phyloP scores from a whole-genome alignment of 192 early-diverging fungal species.

The Cetraspora pellucida region DNA sequence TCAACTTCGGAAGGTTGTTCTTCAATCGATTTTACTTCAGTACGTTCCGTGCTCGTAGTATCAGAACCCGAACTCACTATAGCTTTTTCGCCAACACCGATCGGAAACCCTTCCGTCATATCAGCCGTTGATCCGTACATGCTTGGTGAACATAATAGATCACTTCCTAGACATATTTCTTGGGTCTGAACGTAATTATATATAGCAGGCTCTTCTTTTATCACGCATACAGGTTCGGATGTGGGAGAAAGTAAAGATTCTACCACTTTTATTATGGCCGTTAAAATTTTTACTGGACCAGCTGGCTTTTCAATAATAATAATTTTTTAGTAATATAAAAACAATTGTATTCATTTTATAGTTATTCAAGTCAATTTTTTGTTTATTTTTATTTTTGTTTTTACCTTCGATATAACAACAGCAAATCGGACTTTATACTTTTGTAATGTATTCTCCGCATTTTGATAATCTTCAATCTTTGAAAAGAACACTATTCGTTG shows the following conservation, averaged over 20 bases:
- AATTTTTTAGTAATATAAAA: too few relatives aligned
- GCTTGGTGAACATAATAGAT: too few relatives aligned
- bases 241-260: neutral
- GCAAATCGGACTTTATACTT: neutral
- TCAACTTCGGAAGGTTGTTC: neutral
- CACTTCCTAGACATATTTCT: neutral
- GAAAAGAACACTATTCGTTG: neutral
- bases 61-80: too few relatives aligned
- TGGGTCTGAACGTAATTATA: neutral
- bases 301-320: neutral
- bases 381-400: too few relatives aligned
- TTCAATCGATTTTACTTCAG: too few relatives aligned
- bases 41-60: too few relatives aligned
- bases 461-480: neutral
- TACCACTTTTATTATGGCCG: neutral
- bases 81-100: too few relatives aligned
- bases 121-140: too few relatives aligned
- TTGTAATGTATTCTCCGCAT: neutral
- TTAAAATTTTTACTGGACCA: constrained; percentile 1
- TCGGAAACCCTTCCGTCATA: too few relatives aligned
- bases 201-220: neutral
- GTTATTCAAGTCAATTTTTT: too few relatives aligned
- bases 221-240: neutral
- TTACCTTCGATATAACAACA: neutral
- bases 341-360: too few relatives aligned